These are phyloP conservation scores for Gigaspora rosea DNA, from an alignment of 192 early-diverging fungal species.

Conservation along the genomic window DNA sequence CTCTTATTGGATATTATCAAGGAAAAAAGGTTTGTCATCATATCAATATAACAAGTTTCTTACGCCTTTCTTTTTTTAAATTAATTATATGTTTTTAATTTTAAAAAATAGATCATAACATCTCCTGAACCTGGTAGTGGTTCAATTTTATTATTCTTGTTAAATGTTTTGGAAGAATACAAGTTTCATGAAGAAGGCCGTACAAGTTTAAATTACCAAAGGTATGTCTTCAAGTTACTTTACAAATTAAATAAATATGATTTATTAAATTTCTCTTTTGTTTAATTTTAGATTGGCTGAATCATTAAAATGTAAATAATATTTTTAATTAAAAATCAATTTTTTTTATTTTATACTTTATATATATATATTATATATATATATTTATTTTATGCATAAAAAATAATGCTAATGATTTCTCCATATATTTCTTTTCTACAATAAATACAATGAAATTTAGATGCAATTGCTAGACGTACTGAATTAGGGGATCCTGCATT, in stretches of 20 bases:
- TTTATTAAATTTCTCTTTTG: too few species aligned
- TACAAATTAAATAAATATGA: too few species aligned
- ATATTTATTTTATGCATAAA: too few species aligned
- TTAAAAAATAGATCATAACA: conserved; percentile 33
- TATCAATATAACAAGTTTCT: neutral
- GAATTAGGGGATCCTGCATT: conserved; percentile 82
- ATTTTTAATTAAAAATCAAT: neutral
- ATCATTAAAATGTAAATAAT: neutral
- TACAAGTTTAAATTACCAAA: conserved; percentile 34
- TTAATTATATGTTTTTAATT: neutral
- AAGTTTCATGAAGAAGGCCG: conserved; percentile 60
- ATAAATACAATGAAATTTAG: conserved; percentile 10
- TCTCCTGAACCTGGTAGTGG: conserved; percentile 82
- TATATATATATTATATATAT: too few species aligned
- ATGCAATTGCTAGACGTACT: conserved; percentile 79
- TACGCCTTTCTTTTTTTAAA: neutral
- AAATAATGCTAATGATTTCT: too few species aligned
- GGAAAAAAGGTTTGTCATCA: conserved; percentile 63
- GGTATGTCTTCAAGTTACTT: too few species aligned
- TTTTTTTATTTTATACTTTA: neutral
- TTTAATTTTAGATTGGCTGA: neutral
- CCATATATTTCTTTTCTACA: neutral
- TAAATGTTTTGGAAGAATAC: conserved; percentile 88
- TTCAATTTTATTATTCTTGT: conserved; percentile 74
- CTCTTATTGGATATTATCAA: conserved; percentile 72